Evolutionary conservation across 805 yeast genomes (phyloP), one percentile per base, ranked within the genome.

Genomic region (Metschnikowia lachancei): DNA sequence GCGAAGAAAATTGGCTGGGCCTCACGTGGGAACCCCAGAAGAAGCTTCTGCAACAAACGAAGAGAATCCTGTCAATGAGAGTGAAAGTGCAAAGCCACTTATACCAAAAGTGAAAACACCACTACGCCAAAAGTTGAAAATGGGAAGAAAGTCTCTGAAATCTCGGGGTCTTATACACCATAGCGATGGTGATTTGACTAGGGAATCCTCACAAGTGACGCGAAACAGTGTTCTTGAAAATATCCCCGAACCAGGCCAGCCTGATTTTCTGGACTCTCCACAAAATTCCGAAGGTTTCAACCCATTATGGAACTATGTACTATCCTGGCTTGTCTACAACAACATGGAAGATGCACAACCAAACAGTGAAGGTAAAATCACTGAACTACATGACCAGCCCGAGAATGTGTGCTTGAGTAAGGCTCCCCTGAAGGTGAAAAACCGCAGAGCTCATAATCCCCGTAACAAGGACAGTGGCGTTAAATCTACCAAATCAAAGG

Each of bases 301-400:
- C 43, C 74, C 74, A 3, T 45, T 59, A 10, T 71, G 76, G 76
- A 64, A 62, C 41, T 65, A 64, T 46, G 26, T 69, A 14, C 57
- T 70, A 18, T 66, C 73, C 9, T 68, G 70, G 69, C 45, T 70
- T 2, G 67, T 61, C 3, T 69, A 69, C 50, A 39, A 14, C 11
- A 36, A 18, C 11, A 9, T 14, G n/a, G 13, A n/a, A 11, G 30
- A 29, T 14, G 1, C 22, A 11, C 35, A 35, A 8, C 33, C 35
- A 2, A 6, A 14, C 5, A 28, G 36, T 20, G 17, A 19, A 1
- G 46, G 22, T 9, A 48, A 49, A 33, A 45, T 51, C n/a, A 48
- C 36, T 22, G 55, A 44, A 36, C 16, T 45, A 30, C 30, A 43
- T 5, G 31, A 36, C 17, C 14, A 29, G 13, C 14, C 32, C 13